These are phyloP conservation scores for Solanum habrochaites DNA, from an alignment of 257 asterid genomes.

Conservation along the genomic window DNA sequence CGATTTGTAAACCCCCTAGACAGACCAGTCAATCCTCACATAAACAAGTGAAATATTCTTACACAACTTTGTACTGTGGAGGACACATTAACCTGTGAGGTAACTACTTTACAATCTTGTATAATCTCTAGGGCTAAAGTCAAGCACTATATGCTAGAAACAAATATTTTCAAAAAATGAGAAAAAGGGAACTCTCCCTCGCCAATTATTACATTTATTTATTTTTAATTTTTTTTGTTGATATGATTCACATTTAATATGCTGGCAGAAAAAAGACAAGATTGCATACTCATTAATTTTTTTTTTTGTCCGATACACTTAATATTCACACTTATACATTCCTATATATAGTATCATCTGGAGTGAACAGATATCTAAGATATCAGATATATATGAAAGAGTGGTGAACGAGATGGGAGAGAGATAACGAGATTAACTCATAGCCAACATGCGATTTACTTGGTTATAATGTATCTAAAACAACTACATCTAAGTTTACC, in stretches of 20 bases:
- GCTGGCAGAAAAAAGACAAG: slow-evolving; percentile 6
- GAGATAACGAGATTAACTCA: too few relatives aligned
- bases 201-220: slow-evolving; percentile 29
- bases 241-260: slow-evolving; percentile 4
- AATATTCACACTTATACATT: too few relatives aligned
- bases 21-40: not conserved
- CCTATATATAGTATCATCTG: too few relatives aligned
- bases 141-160: slow-evolving; percentile 10
- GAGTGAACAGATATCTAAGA: too few relatives aligned
- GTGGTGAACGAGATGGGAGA: too few relatives aligned
- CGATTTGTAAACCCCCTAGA: too few relatives aligned
- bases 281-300: too few relatives aligned
- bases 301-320: too few relatives aligned
- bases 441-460: too few relatives aligned
- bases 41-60: not conserved
- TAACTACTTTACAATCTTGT: not conserved
- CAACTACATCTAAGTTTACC: too few relatives aligned
- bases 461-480: too few relatives aligned
- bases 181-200: not conserved
- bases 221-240: not conserved
- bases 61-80: not conserved
- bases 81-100: not conserved
- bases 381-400: too few relatives aligned
- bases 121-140: not conserved
- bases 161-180: not conserved